These are phyloP conservation scores for Tetradesmus lagerheimii DNA, from an alignment of 139 green algal genomes.

Conservation along the genomic window DNA sequence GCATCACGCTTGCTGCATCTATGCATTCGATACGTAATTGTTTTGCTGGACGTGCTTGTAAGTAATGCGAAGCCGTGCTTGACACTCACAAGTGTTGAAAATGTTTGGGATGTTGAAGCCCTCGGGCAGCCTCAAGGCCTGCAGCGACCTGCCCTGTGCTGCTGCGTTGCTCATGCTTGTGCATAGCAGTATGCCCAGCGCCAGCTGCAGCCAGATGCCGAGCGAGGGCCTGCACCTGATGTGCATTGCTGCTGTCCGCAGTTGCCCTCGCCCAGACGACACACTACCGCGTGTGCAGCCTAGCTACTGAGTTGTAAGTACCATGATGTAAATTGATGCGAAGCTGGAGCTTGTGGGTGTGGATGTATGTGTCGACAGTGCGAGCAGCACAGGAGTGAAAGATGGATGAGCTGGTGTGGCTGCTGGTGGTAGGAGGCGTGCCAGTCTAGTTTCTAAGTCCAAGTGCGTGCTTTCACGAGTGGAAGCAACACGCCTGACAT, in stretches of 20 bases:
- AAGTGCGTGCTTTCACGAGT: no score
- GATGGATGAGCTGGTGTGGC: neutral
- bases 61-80: neutral
- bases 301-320: neutral
- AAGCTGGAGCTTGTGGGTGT: neutral
- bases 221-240: neutral
- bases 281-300: neutral
- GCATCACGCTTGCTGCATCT: neutral
- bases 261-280: neutral
- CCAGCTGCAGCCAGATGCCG: neutral
- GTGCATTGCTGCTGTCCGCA: neutral
- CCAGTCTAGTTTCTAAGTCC: no score
- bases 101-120: conserved; percentile 41
- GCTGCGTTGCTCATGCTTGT: no score
- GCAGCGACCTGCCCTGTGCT: conserved; percentile 17
- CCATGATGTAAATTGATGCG: neutral
- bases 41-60: neutral
- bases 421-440: neutral
- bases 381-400: no score
- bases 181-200: neutral
- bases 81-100: conserved; percentile 31
- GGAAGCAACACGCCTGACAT: no score
- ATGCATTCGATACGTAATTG: neutral
- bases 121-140: conserved; percentile 19
- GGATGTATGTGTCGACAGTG: neutral